Conservation (phyloP, 345 rosid genomes). For the Brassica carinata region DNA sequence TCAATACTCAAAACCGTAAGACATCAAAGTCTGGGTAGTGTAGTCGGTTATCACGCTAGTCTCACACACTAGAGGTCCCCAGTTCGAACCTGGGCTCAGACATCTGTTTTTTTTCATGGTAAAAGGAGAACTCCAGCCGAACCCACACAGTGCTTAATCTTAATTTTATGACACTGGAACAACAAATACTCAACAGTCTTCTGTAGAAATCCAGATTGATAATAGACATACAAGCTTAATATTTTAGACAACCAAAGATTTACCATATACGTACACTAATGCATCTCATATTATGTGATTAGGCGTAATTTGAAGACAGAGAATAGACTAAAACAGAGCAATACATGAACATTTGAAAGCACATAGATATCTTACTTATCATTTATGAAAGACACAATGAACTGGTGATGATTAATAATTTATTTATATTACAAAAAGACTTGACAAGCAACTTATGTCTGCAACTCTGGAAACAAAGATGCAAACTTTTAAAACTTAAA, state of each 20-base stretch:
- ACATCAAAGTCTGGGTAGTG: background rate
- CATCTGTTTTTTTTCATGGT: conserved; percentile 17
- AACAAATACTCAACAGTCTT: background rate
- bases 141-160: background rate
- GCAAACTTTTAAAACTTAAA: too few relatives aligned
- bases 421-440: background rate
- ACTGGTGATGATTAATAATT: background rate
- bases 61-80: conserved; percentile 87
- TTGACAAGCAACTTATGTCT: background rate
- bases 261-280: background rate
- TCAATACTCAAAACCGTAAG: background rate
- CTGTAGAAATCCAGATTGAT: background rate
- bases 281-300: background rate
- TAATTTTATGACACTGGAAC: background rate
- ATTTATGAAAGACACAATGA: background rate
- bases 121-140: background rate
- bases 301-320: background rate
- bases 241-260: background rate
- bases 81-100: conserved; percentile 74
- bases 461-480: background rate
- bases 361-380: background rate
- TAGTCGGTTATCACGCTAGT: conserved; percentile 73
- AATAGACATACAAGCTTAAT: background rate
- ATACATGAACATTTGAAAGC: background rate
- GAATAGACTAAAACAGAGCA: background rate